Evolutionary conservation across 176 grass and related monocot genomes (phyloP), one percentile per base, ranked within the genome.

Genomic region (Aegilops speltoides): DNA sequence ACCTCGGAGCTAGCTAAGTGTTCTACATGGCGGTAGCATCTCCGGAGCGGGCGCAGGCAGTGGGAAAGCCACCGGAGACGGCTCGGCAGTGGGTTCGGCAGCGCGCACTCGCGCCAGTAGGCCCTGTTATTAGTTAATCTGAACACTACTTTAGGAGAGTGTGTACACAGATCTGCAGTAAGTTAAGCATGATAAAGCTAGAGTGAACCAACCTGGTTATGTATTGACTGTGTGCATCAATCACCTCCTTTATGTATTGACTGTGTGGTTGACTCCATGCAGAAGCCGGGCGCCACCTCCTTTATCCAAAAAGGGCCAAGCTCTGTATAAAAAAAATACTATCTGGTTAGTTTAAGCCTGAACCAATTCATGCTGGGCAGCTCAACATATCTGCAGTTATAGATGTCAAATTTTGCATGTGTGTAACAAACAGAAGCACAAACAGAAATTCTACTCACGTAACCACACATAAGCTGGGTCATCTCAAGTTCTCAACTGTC

Each of bases 81-180:
- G n/a, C n/a, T n/a, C n/a, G n/a, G n/a, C n/a, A n/a, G n/a, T 56
- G 71, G 17, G 80, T 56, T 17, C 50, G 52, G 20, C 45, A 74
- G 60, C 79, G 41, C 60, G 70, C 86, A 77, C 79, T 77, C 19
- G 72, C 24, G 71, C n/a, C 71, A 52, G 85, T 36, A 65, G 56
- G 70, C 41, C 15, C 10, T 32, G 19, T 69, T 38, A 38, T 23
- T 67, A 81, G n/a, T 38, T 24, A n/a, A 32, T 23, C n/a, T 13
- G 63, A 29, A 7, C 4, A 65, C 11, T 65, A 5, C 24, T 64
- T 64, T 13, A 38, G 37, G 26, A 65, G 22, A 2, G 25, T 65
- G 63, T 28, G 26, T 65, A 38, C 37, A 38, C 37, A 38, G 37
- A 29, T 12, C 10, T 64, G 20, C 37, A 38, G 8, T 19, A 81